Percentiles rank a stretch among this genome's conserved stretches.
These are phyloP conservation scores for Dillenia turbinata DNA, from an alignment of 164 flowering plant genomes.

Conservation along the genomic window DNA sequence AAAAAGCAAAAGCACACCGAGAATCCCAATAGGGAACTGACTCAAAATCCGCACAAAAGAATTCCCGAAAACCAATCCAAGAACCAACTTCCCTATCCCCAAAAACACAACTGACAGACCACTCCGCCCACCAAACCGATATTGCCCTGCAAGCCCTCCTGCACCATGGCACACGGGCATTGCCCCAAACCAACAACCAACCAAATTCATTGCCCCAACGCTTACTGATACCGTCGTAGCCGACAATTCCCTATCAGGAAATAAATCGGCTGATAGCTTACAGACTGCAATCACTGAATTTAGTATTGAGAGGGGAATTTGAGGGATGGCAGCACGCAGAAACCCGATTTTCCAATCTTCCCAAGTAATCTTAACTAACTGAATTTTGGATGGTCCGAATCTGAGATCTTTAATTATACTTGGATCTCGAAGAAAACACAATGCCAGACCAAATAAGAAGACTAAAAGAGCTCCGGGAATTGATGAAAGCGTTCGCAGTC, in stretches of 20 bases:
- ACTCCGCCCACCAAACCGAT: constrained; percentile 73
- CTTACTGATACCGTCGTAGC: constrained; percentile 64
- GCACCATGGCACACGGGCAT: constrained; percentile 93
- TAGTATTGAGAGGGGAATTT: constrained; percentile 70
- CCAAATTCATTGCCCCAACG: constrained; percentile 72
- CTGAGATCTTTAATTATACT: constrained; percentile 41
- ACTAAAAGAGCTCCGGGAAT: constrained; percentile 71
- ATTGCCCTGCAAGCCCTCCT: constrained; percentile 85
- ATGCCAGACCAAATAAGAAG: constrained; percentile 51
- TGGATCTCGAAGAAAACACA: constrained; percentile 70
- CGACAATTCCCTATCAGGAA: constrained; percentile 62
- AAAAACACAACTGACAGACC: constrained; percentile 63
- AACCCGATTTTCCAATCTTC: constrained; percentile 85
- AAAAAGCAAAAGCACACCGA: constrained; percentile 73
- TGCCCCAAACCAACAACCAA: constrained; percentile 91
- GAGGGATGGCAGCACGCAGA: constrained; percentile 71
- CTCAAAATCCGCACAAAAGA: constrained; percentile 65
- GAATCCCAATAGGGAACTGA: constrained; percentile 67
- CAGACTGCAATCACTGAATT: constrained; percentile 90
- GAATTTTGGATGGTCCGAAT: constrained; percentile 66
- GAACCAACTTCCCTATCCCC: constrained; percentile 58
- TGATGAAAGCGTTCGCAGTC: constrained; percentile 34
- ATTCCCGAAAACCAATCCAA: constrained; percentile 71
- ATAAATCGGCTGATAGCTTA: constrained; percentile 66
- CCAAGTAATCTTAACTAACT: constrained; percentile 48